Base-by-base conservation (phyloP, 345 rosid species). In the Populus tremula region DNA sequence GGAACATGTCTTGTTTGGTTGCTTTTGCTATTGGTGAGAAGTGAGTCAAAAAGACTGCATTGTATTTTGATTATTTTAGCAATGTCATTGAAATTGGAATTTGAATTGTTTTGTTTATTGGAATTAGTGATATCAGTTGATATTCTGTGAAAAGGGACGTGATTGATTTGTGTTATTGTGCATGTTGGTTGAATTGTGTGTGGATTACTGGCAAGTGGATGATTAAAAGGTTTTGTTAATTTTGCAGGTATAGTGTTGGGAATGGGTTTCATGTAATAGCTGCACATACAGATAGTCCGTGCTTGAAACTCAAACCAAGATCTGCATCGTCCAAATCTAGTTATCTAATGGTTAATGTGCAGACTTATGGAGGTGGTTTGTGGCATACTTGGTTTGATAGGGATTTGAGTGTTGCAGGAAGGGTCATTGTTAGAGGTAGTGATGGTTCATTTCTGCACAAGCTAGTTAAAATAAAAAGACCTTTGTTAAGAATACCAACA, bases 331-430 rank as follows among this genome's bases (percentile, higher is more conserved):
- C 93, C 27, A 93, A 92, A 73, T 90, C 99, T 71, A 88, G 90
- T 72, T 93, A 88, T 79, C 86, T 95, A 70, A 93, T 93, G 96
- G 96, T 93, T 59, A 92, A 91, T 84, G 98, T 95, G 81, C 98
- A 95, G 83, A 93, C 97, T 36, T 95, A 95, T 81, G 99, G 99
- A 31, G 90, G 92, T 84, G 99, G 98, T 80, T 85, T 95, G 78
- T 95, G 99, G 99, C 97, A 95, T 62, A 95, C 99, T 11, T 95
- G 99, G 99, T 95, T 95, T 76, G 98, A 93, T 81, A 87, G 99
- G 80, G 99, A 95, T 79, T 85, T 95, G 85, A 95, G 92, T 84
- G 96, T 93, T 84, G 99, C 99, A 1, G 99, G 99, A 71, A 87
- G 98, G 84, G 96, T 87, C 59, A 88, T 95, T 77, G 82, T 95